A percentile compares a stretch with the other conserved stretches of the same genome.
These are phyloP conservation scores for Porogramme epimiltina DNA, from an alignment of 1,284 basidiomycete genomes.

Conservation along the genomic window DNA sequence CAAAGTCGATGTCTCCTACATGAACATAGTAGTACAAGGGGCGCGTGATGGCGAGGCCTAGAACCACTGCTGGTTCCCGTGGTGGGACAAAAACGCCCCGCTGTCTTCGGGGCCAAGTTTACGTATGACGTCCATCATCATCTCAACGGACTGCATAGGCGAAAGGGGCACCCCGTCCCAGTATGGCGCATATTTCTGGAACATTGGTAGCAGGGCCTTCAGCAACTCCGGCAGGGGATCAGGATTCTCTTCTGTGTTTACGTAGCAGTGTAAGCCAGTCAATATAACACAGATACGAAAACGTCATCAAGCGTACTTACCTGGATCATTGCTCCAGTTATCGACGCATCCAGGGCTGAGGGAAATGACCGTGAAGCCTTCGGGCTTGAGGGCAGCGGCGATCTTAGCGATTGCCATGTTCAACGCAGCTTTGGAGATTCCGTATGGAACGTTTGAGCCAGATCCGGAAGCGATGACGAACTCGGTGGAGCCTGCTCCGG, in stretches of 20 bases:
- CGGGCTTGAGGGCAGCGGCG: slow-evolving; percentile 33
- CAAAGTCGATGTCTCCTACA: too few species aligned
- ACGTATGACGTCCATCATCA: slow-evolving; percentile 33
- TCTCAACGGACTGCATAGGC: slow-evolving; percentile 32
- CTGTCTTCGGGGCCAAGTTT: slow-evolving; percentile 29
- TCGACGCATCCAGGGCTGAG: slow-evolving; percentile 41
- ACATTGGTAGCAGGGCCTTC: slow-evolving; percentile 14
- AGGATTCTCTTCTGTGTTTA: too few species aligned
- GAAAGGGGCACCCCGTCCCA: slow-evolving; percentile 34
- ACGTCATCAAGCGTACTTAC: slow-evolving; percentile 4
- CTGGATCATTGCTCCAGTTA: slow-evolving; percentile 21
- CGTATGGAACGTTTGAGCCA: slow-evolving; percentile 28
- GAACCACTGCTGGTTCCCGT: slow-evolving; percentile 24
- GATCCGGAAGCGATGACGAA: slow-evolving; percentile 22
- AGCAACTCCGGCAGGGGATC: neutral
- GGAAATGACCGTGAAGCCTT: slow-evolving; percentile 40
- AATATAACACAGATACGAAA: too few species aligned
- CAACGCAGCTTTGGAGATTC: slow-evolving; percentile 39
- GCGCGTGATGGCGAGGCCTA: too few species aligned
- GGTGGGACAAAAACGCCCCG: slow-evolving; percentile 40
- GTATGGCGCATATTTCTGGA: slow-evolving; percentile 24
- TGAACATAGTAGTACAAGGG: too few species aligned
- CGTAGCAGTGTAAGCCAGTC: neutral
- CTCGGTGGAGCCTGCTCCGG: slow-evolving; percentile 33
- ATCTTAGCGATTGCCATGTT: slow-evolving; percentile 43